Evolutionary conservation across 352 stramenopile species (phyloP).

Genomic region (Phytophthora pisi): DNA sequence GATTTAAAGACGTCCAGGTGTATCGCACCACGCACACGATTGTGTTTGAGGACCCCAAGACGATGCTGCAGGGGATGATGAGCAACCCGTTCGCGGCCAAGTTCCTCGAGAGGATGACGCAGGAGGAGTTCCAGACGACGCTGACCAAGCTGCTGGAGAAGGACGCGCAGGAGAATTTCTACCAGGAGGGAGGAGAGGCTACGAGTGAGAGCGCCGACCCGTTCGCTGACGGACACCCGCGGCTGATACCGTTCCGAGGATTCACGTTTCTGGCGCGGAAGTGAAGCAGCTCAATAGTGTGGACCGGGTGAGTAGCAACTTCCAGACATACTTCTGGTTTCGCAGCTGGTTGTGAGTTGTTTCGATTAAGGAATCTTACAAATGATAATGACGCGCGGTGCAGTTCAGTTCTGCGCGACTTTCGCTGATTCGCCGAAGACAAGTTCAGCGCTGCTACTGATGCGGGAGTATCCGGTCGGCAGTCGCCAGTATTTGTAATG

Average conservation of each 20-base stretch:
- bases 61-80: conserved; percentile 30
- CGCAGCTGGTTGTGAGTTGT: background rate
- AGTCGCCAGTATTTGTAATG: conserved; percentile 18
- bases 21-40: conserved; percentile 40
- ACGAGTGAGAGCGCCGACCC: conserved; percentile 6
- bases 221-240: conserved; percentile 25
- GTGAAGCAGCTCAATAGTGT: conserved; percentile 11
- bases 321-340: background rate
- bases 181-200: conserved; percentile 2
- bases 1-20: conserved; percentile 31
- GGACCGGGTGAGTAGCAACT: background rate
- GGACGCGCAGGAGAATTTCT: conserved; percentile 31
- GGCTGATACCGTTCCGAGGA: conserved; percentile 33
- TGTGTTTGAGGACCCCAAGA: conserved; percentile 36
- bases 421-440: conserved; percentile 10
- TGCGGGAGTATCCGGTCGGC: background rate
- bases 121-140: conserved; percentile 26
- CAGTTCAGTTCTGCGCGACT: conserved; percentile 19
- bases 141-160: conserved; percentile 28
- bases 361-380: conserved; percentile 10
- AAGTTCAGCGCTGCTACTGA: background rate
- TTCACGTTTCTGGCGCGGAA: conserved; percentile 37
- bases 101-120: conserved; percentile 36
- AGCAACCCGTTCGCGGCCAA: conserved; percentile 35
- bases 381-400: conserved; percentile 6